These are phyloP conservation scores for Xerocomellus amylosporus DNA, from an alignment of 768 basidiomycete species.

Conservation along the genomic window DNA sequence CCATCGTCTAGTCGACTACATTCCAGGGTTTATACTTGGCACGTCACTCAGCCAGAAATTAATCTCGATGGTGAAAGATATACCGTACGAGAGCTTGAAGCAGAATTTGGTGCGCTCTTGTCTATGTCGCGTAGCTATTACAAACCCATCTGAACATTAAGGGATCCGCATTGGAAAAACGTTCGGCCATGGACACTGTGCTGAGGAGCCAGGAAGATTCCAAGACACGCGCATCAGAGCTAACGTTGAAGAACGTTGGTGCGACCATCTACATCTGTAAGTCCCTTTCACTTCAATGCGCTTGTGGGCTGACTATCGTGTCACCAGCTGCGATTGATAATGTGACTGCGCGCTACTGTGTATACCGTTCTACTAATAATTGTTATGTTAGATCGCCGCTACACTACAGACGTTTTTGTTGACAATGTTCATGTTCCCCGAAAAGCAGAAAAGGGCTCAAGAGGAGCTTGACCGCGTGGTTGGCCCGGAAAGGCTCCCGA, in stretches of 20 bases:
- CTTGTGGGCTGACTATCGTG: neutral
- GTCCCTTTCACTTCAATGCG: neutral
- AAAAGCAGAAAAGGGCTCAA: conserved; percentile 16
- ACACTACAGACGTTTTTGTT: conserved; percentile 8
- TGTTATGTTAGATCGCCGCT: conserved; percentile 15
- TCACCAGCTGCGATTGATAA: neutral
- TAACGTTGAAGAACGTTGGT: neutral
- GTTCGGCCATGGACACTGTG: neutral
- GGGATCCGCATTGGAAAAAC: neutral
- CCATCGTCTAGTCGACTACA: neutral
- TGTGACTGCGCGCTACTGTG: neutral
- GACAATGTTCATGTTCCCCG: conserved; percentile 17
- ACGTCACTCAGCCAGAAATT: neutral
- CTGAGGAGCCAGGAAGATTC: neutral
- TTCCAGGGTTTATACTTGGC: conserved; percentile 1
- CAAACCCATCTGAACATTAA: neutral
- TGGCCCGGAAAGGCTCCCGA: conserved; percentile 11
- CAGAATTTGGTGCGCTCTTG: conserved; percentile 39
- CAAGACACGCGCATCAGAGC: neutral
- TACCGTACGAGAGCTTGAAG: conserved; percentile 42
- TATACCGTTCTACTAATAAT: neutral
- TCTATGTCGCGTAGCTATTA: neutral
- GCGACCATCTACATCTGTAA: neutral
- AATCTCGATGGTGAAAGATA: neutral
- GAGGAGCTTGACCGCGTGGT: conserved; percentile 15